Evolutionary conservation across 139 green algal genomes (phyloP).

Genomic region (Chlorella sp.): DNA sequence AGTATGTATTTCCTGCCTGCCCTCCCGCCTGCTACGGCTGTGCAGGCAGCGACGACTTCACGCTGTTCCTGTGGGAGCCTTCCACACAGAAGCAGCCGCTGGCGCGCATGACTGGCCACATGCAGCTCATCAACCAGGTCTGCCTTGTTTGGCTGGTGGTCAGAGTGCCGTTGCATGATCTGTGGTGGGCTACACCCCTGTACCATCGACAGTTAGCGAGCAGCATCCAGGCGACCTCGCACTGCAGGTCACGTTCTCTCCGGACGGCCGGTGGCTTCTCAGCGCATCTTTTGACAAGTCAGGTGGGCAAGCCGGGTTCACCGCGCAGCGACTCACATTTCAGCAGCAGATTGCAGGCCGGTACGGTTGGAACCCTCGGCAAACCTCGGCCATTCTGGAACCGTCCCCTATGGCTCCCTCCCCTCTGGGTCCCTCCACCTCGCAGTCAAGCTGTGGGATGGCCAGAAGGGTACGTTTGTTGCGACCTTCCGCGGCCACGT

Average conservation of each 20-base stretch:
- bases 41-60: conserved; percentile 95
- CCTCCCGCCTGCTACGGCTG: too few relatives aligned
- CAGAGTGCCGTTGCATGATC: too few relatives aligned
- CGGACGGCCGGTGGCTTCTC: conserved; percentile 92
- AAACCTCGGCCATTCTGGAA: not conserved
- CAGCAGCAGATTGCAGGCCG: too few relatives aligned
- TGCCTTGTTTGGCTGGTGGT: not conserved
- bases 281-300: conserved; percentile 97
- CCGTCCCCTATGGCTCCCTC: not conserved
- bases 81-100: conserved; percentile 67
- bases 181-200: too few relatives aligned
- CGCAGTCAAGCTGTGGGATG: conserved; percentile 96
- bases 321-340: too few relatives aligned
- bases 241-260: conserved; percentile 92
- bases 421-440: too few relatives aligned
- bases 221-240: too few relatives aligned
- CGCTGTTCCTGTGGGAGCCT: conserved; percentile 95
- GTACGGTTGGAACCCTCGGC: not conserved
- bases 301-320: conserved; percentile 12
- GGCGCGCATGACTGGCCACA: conserved; percentile 93
- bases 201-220: too few relatives aligned
- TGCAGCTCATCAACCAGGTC: conserved; percentile 97
- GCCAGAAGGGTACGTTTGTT: conserved; percentile 89
- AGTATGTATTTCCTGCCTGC: too few relatives aligned
- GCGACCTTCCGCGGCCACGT: conserved; percentile 93